A percentile compares a stretch with the other conserved stretches of the same genome.
Evolutionary conservation across 1,284 basidiomycete species (phyloP).

Genomic region (Hymenochaete sp.): DNA sequence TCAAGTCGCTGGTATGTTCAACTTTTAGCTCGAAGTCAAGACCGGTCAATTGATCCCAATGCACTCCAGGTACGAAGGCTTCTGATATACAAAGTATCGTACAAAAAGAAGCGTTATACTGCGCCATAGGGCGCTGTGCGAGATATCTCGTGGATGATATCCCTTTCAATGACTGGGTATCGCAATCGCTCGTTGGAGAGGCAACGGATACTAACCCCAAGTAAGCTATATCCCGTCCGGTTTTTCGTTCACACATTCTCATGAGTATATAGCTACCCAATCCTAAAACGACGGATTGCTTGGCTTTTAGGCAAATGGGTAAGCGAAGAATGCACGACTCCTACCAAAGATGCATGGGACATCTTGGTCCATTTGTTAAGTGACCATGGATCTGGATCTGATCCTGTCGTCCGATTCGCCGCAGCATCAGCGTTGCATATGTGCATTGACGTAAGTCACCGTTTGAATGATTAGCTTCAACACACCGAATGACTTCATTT

Average conservation of each 20-base stretch:
- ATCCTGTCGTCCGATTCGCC: conserved; percentile 76
- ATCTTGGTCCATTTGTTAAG: conserved; percentile 66
- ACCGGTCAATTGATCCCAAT: conserved; percentile 21
- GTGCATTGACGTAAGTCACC: conserved; percentile 65
- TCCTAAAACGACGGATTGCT: conserved; percentile 82
- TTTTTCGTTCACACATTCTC: not conserved
- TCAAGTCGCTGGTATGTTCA: conserved; percentile 42
- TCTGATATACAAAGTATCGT: conserved; percentile 56
- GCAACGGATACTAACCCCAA: conserved; percentile 46
- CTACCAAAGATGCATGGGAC: conserved; percentile 71
- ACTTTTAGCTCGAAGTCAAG: not conserved
- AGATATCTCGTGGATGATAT: conserved; percentile 54
- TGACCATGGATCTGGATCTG: conserved; percentile 60
- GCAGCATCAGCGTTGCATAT: conserved; percentile 69
- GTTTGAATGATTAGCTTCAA: not conserved
- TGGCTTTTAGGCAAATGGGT: conserved; percentile 87
- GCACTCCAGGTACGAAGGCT: conserved; percentile 40
- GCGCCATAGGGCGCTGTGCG: conserved; percentile 79
- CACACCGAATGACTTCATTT: conserved; percentile 14
- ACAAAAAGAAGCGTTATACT: conserved; percentile 82
- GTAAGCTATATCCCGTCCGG: conserved; percentile 30
- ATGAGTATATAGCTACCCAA: conserved; percentile 53
- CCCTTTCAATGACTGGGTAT: conserved; percentile 60
- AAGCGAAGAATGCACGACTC: conserved; percentile 49
- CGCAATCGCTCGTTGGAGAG: conserved; percentile 48